These are phyloP conservation scores for Alternaria arbusti DNA, from an alignment of 2,329 filamentous ascomycete species.

Conservation along the genomic window DNA sequence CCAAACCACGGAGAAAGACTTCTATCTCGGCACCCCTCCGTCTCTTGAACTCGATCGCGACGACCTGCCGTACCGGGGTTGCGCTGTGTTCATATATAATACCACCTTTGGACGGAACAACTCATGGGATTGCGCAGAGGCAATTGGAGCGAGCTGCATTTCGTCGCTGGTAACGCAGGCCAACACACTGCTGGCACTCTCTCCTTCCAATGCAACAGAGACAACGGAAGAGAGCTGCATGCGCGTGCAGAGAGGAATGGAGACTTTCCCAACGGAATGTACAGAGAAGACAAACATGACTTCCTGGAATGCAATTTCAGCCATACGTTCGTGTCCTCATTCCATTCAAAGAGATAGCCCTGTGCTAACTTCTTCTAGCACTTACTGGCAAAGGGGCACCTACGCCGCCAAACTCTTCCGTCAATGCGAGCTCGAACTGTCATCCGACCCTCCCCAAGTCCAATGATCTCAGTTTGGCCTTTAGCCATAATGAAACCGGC, in stretches of 20 bases:
- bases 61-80: background rate
- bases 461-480: background rate
- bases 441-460: background rate
- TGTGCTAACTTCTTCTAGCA: background rate
- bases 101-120: background rate
- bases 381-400: background rate
- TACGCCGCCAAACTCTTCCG: background rate
- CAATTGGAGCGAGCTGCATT: background rate
- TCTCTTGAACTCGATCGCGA: background rate
- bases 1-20: background rate
- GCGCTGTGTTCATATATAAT: background rate
- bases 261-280: background rate
- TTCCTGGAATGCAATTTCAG: background rate
- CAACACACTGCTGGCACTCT: background rate
- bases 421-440: background rate
- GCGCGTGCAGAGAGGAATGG: background rate
- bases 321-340: background rate
- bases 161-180: background rate
- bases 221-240: background rate
- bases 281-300: background rate
- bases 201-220: background rate
- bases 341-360: background rate
- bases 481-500: background rate
- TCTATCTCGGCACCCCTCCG: background rate
- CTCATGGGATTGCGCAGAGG: background rate